Evolutionary conservation across 2,329 filamentous ascomycete genomes (phyloP).

Genomic region (Curvularia sp.): DNA sequence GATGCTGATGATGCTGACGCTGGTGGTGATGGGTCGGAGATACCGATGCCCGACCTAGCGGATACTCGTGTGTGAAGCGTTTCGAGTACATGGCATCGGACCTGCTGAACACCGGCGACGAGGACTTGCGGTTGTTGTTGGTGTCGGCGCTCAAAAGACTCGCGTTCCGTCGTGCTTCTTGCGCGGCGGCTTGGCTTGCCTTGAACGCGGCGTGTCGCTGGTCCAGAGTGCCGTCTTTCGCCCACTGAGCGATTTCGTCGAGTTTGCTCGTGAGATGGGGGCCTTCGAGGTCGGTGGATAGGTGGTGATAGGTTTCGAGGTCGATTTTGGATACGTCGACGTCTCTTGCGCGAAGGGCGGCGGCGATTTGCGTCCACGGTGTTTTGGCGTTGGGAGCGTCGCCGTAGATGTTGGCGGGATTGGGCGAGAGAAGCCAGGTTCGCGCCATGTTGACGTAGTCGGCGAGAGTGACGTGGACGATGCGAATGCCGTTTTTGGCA

Average conservation of each 20-base stretch:
- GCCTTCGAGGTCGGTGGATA: background rate
- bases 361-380: background rate
- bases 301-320: background rate
- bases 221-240: background rate
- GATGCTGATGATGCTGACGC: background rate
- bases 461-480: background rate
- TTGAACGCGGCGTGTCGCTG: background rate
- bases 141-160: background rate
- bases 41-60: background rate
- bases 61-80: slow-evolving; percentile 7
- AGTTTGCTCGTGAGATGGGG: background rate
- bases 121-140: background rate
- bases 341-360: background rate
- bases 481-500: background rate
- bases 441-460: background rate
- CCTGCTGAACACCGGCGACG: background rate
- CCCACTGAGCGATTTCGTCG: background rate
- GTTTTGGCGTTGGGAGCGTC: background rate
- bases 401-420: background rate
- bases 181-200: background rate
- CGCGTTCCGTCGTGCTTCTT: background rate
- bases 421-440: background rate
- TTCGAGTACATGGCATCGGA: background rate
- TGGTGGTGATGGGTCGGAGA: background rate
- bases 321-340: slow-evolving; percentile 7